Evolutionary conservation across 176 grass and related monocot species (phyloP).

Genomic region (maize (Zea mays)): Zm-B73-REFERENCE-NAM-5.0 NC_050102.1:144691001-144691500

Average conservation of each 20-base stretch:
- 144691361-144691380: background rate
- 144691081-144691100: background rate
- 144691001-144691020: conserved; percentile 8
- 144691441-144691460: background rate
- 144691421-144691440: too few relatives aligned
- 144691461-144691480: background rate
- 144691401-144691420: background rate
- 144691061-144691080: background rate
- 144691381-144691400: background rate
- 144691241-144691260: conserved; percentile 96
- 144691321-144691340: background rate
- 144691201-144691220: conserved; percentile 91
- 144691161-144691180: conserved; percentile 73
- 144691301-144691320: background rate
- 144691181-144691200: conserved; percentile 82
- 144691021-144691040: background rate
- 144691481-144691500: too few relatives aligned
- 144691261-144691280: conserved; percentile 30
- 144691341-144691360: background rate
- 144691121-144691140: conserved; percentile 6
- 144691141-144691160: background rate
- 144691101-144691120: background rate
- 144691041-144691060: background rate
- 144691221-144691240: conserved; percentile 81
- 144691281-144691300: background rate